A percentile compares a stretch with the other conserved stretches of the same genome.
Evolutionary conservation across 2,329 filamentous ascomycete genomes (phyloP).

Genomic region (Sporothrix schenckii): DNA sequence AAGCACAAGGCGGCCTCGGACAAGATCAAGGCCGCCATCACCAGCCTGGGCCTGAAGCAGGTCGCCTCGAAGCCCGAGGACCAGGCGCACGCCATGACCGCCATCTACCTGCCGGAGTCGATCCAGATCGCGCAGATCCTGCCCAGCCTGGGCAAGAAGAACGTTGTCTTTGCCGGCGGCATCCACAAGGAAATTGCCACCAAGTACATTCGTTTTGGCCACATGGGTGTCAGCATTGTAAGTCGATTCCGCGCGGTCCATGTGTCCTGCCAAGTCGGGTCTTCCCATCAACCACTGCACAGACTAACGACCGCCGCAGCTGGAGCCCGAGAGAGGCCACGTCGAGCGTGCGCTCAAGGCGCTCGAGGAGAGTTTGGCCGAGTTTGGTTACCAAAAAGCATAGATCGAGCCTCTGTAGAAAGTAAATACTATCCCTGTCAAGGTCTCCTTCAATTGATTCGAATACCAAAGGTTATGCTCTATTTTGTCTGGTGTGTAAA

Average conservation of each 20-base stretch:
- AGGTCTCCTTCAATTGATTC: not conserved
- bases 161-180: constrained; percentile 91
- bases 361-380: constrained; percentile 71
- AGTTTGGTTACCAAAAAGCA: constrained; percentile 67
- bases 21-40: constrained; percentile 81
- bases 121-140: constrained; percentile 80
- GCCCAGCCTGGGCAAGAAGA: constrained; percentile 80
- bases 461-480: not conserved
- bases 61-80: constrained; percentile 82
- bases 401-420: constrained; percentile 37
- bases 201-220: constrained; percentile 93
- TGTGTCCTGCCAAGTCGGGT: not conserved
- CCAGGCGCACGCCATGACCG: constrained; percentile 97
- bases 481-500: constrained; percentile 6
- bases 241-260: constrained; percentile 42
- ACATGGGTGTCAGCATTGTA: constrained; percentile 93
- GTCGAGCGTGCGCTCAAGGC: constrained; percentile 82
- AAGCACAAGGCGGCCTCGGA: constrained; percentile 78
- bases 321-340: constrained; percentile 76
- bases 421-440: constrained; percentile 19
- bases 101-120: constrained; percentile 88
- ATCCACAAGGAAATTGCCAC: constrained; percentile 93
- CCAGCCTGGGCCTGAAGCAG: constrained; percentile 81
- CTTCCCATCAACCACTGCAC: not conserved
- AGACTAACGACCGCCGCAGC: constrained; percentile 46